Evolutionary conservation across 441 rosid species (phyloP), one percentile per base, ranked within the genome.

Genomic region (Brassica hybrid): DNA sequence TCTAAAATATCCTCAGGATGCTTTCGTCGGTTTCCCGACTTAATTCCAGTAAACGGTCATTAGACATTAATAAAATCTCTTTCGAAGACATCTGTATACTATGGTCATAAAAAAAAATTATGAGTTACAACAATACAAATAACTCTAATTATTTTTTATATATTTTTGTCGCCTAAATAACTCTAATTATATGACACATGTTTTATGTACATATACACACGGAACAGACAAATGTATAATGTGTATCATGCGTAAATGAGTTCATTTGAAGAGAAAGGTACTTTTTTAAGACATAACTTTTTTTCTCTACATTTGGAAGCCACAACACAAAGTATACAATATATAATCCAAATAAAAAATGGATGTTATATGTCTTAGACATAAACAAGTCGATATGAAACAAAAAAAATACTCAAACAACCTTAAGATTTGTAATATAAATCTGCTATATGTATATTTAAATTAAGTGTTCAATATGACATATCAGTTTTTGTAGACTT

Each of bases 231-330:
- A 12, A 43, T 68, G 65, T 58, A 10, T 36, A 30, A 18, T 52
- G 71, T 19, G 43, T 65, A 74, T 63, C 25, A 34, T 14, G 13
- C 34, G 25, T 38, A 18, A 8, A 36, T 19, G 25, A 45, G 67
- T 21, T 3, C 57, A 61, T 21, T 76, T 14, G 65, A 52, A 52
- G 25, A 34, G 45, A 75, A 67, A 67, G 14, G 7, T 67, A 67
- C 76, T 61, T 63, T 75, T 13, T 60, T 60, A 72, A 72, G 9
- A 34, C 36, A 10, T 13, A 18, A 14, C 16, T 25, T 43, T 32
- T 25, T 48, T 75, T 45, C 11, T 2, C 7, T 59, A 58, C 23
- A 56, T 57, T 58, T 5, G 50, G 13, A 43, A 75, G 72, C 50
- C 60, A 67, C 21, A 61, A 12, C 41, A 67, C 74, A 34, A 23